Evolutionary conservation across 768 basidiomycete species (phyloP), one percentile per base, ranked within the genome.

Genomic region (Ramaria sp.): DNA sequence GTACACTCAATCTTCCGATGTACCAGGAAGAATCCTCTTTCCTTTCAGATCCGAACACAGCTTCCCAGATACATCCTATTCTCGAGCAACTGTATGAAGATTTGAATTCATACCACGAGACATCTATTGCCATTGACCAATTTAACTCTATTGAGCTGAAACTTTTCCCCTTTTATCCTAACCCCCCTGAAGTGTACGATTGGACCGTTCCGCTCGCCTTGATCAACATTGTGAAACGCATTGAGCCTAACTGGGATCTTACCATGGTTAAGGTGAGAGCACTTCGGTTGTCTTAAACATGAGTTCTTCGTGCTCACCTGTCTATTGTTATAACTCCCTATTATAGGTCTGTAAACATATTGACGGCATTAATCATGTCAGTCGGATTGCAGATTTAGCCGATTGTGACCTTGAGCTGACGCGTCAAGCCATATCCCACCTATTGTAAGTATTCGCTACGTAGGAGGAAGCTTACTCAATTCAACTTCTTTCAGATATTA

Each of bases 81-180:
- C 78, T 98, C 20, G 95, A 99, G 68, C 94, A 97, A 63, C 75
- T 99, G 1, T 98, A 93, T 61, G 94, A 97, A 63, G 96, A 99
- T 61, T 70, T 99, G 61, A 98, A 97, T 67, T 94, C 92, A 7
- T 98, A 95, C 69, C 92, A 91, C 0, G 95, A 97, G 70, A 93
- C 95, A 1, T 91, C 88, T 1, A 94, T 99, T 51, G 76, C 79
- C 1, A 62, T 59, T 10, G 89, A 96, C 66, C 78, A 79, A 42
- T 92, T 92, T 73, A 96, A 94, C 64, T 90, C 92, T 1, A 86
- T 98, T 53, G 94, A 98, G 64, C 69, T 99, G 60, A 94, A 95
- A 66, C 88, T 98, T 42, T 92, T 97, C 58, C 95, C 96, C 0
- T 95, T 93, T 69, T 94, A 94, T 61, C 92, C 91, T 20, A 98